Conservation (phyloP, 306 rosid species). For the Sesbania bispinosa region DNA sequence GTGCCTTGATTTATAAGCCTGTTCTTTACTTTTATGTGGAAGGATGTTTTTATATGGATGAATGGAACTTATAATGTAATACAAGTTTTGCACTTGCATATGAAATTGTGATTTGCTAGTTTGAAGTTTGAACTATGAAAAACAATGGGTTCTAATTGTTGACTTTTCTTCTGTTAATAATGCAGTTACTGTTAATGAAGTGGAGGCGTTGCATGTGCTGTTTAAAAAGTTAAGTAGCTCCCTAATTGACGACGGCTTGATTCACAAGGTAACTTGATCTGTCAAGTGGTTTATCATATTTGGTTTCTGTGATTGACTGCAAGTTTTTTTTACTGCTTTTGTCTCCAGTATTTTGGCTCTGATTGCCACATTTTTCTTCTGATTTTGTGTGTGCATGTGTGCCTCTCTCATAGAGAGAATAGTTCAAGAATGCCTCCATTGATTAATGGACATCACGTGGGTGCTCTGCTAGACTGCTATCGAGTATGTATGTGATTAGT, state of each 20-base stretch:
- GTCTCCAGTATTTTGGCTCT: too few relatives aligned
- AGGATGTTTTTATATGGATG: not conserved
- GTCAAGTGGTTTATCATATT: not conserved
- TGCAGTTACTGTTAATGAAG: conserved; percentile 69
- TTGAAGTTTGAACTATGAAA: not conserved
- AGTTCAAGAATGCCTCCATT: too few relatives aligned
- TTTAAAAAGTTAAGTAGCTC: conserved; percentile 75
- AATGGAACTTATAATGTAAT: not conserved
- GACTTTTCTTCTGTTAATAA: not conserved
- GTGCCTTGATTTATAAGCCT: not conserved
- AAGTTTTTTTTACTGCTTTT: too few relatives aligned
- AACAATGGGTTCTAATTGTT: not conserved
- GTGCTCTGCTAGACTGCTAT: too few relatives aligned
- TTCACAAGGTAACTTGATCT: conserved; percentile 71
- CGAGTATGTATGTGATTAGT: too few relatives aligned
- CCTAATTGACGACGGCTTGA: conserved; percentile 66
- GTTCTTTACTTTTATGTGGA: not conserved
- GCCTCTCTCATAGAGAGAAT: too few relatives aligned
- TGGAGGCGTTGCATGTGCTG: conserved; percentile 72
- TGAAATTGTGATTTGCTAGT: not conserved
- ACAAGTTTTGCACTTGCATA: not conserved
- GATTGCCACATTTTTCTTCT: too few relatives aligned
- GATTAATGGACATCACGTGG: too few relatives aligned
- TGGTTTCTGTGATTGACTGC: not conserved
- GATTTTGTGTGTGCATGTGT: too few relatives aligned